These are phyloP conservation scores for Ceriops zippeliana DNA, from an alignment of 345 rosid species.

Conservation along the genomic window DNA sequence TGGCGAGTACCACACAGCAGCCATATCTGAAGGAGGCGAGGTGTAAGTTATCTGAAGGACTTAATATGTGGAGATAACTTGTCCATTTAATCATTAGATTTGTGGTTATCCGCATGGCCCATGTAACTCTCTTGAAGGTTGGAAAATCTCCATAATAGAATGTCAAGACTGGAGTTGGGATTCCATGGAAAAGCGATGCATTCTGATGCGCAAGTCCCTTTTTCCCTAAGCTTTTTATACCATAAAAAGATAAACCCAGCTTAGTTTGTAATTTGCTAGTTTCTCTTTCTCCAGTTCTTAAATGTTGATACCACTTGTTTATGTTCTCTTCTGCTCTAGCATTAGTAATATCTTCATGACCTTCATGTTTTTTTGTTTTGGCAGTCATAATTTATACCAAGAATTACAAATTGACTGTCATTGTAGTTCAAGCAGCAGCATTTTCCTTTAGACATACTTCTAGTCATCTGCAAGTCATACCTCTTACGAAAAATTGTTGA, in stretches of 20 bases:
- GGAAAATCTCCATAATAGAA: conserved; percentile 42
- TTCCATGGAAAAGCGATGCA: conserved; percentile 56
- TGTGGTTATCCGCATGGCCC: conserved; percentile 47
- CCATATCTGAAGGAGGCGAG: conserved; percentile 82
- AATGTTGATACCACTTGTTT: background rate
- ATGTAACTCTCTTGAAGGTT: conserved; percentile 47
- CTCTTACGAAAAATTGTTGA: too few species aligned
- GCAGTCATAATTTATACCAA: background rate
- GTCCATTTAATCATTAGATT: conserved; percentile 41
- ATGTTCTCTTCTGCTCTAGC: background rate
- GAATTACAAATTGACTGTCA: too few species aligned
- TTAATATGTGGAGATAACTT: conserved; percentile 42
- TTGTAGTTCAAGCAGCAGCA: too few species aligned
- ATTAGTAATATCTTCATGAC: background rate
- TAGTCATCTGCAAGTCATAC: too few species aligned
- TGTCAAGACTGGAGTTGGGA: conserved; percentile 48
- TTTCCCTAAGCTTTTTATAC: conserved; percentile 29
- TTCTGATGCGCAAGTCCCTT: conserved; percentile 69
- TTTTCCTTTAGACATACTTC: too few species aligned
- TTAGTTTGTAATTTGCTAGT: background rate
- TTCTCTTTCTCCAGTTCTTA: background rate
- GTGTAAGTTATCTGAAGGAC: conserved; percentile 78
- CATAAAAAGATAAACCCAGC: conserved; percentile 9
- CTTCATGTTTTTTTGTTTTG: background rate
- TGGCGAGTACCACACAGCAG: conserved; percentile 97